Percentiles rank a stretch among this genome's conserved stretches.
These are phyloP conservation scores for Diaporthe aspalathi DNA, from an alignment of 2,329 filamentous ascomycete species.

Conservation along the genomic window DNA sequence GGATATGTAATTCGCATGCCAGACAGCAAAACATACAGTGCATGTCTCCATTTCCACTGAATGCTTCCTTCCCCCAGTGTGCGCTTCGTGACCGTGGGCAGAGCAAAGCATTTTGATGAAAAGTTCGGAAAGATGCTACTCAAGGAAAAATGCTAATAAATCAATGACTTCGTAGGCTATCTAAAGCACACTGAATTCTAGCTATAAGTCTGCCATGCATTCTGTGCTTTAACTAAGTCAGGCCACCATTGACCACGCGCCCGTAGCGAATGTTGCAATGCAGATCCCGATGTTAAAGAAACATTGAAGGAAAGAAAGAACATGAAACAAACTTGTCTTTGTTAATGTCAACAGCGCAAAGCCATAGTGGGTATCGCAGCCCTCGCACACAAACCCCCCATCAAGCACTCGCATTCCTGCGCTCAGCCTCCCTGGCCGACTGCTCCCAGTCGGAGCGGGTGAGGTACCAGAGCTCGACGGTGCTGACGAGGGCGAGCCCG, in stretches of 20 bases:
- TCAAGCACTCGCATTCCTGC: slow-evolving; percentile 61
- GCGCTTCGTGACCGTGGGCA: not conserved
- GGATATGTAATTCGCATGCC: not conserved
- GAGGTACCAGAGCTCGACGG: slow-evolving; percentile 65
- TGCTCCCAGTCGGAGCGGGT: slow-evolving; percentile 64
- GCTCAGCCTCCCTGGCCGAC: slow-evolving; percentile 64
- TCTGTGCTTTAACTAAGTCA: not conserved
- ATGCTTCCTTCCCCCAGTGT: not conserved
- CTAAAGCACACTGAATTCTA: not conserved
- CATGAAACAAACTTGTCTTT: too few species aligned
- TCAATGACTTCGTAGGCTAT: not conserved
- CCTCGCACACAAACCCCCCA: not conserved
- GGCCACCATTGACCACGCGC: not conserved
- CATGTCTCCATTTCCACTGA: not conserved
- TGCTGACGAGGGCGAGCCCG: slow-evolving; percentile 72
- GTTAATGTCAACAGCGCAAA: not conserved
- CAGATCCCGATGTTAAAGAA: too few species aligned
- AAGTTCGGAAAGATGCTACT: too few species aligned
- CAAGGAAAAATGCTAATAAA: not conserved
- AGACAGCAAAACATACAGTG: not conserved
- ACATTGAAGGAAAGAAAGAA: too few species aligned
- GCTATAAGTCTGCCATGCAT: not conserved
- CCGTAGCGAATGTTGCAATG: slow-evolving; percentile 9
- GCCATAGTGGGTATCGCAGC: not conserved
- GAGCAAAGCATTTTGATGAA: not conserved